phyloP scores from a whole-genome alignment of 1,284 basidiomycete species.

The Meira miltonrushii region DNA sequence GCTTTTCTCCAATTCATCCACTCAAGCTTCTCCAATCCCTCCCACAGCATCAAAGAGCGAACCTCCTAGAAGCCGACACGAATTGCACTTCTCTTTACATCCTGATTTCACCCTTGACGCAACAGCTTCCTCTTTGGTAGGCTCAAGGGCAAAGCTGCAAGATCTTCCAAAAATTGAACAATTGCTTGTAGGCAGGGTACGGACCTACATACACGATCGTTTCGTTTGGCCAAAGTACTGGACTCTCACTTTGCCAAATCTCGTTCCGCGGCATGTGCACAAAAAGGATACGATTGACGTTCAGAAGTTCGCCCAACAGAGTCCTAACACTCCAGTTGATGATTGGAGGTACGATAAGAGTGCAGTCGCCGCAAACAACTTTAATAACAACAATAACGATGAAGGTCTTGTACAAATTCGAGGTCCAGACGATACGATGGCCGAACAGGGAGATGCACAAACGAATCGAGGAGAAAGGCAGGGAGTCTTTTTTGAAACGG shows the following conservation, averaged over 20 bases:
- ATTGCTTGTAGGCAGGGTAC: constrained; percentile 57
- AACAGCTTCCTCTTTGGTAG: constrained; percentile 58
- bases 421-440: no score
- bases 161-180: constrained; percentile 63
- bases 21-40: background rate
- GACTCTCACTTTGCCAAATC: constrained; percentile 54
- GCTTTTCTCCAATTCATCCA: constrained; percentile 12
- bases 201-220: constrained; percentile 57
- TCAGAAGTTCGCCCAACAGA: background rate
- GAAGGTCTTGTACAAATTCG: no score
- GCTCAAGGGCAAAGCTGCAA: constrained; percentile 60
- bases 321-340: background rate
- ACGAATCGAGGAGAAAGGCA: background rate
- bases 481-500: background rate
- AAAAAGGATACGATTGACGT: background rate
- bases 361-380: no score
- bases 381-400: no score
- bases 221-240: constrained; percentile 58
- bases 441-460: no score
- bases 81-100: constrained; percentile 58
- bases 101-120: constrained; percentile 60
- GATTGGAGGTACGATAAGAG: no score
- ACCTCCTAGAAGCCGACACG: constrained; percentile 46
- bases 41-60: constrained; percentile 12
- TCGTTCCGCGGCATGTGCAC: constrained; percentile 20